phyloP scores from a whole-genome alignment of 179 eudicot genomes.

The Actinidia arguta region DNA sequence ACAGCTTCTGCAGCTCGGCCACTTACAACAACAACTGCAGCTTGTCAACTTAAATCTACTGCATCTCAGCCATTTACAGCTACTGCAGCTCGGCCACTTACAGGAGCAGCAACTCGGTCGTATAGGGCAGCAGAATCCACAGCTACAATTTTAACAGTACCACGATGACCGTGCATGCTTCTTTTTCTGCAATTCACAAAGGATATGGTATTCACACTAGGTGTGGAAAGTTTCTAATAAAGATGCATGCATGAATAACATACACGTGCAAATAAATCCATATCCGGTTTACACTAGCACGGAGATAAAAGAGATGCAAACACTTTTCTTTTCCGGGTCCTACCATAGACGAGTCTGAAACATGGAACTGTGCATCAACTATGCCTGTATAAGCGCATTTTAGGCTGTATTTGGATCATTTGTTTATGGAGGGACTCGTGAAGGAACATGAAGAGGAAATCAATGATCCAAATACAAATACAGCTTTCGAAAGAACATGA shows the following conservation, averaged over 20 bases:
- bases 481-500: neutral
- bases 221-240: neutral
- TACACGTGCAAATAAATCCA: neutral
- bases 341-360: neutral
- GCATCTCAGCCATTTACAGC: slow-evolving; percentile 4
- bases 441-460: neutral
- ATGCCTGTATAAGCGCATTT: too few species aligned
- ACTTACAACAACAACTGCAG: slow-evolving; percentile 8
- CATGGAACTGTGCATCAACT: neutral
- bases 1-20: slow-evolving; percentile 17
- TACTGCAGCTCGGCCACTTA: neutral
- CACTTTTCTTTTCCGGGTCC: neutral
- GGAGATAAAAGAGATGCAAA: neutral
- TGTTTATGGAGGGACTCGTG: neutral
- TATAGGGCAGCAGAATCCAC: slow-evolving; percentile 13
- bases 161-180: slow-evolving; percentile 7
- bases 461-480: neutral
- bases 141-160: slow-evolving; percentile 2
- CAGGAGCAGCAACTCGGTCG: slow-evolving; percentile 1
- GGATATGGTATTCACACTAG: neutral
- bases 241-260: neutral
- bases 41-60: neutral
- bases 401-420: neutral
- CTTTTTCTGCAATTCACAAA: slow-evolving; percentile 10
- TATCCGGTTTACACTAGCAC: neutral